phyloP scores from a whole-genome alignment of 2,329 filamentous ascomycete genomes.

The Rutstroemia sp. region DNA sequence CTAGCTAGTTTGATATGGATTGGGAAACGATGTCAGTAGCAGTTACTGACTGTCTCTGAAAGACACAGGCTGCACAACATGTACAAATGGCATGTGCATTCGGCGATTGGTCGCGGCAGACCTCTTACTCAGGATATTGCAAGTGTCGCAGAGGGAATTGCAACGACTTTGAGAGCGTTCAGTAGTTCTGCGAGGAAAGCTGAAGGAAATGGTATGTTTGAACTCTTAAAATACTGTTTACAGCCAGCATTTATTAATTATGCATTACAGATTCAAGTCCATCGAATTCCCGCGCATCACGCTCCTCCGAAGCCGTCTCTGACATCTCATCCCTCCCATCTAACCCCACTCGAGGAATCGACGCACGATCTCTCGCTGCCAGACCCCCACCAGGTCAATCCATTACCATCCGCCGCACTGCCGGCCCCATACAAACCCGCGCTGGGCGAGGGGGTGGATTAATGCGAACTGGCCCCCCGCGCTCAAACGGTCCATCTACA shows the following conservation, averaged over 20 bases:
- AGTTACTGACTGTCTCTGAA: neutral
- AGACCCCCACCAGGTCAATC: constrained; percentile 16
- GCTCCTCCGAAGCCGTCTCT: constrained; percentile 19
- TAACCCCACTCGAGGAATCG: constrained; percentile 22
- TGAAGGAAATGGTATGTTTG: constrained; percentile 14
- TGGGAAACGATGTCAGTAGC: neutral
- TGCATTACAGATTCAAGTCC: neutral
- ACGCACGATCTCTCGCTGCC: constrained; percentile 29
- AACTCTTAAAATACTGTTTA: neutral
- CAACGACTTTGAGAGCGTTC: constrained; percentile 28
- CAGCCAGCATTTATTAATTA: neutral
- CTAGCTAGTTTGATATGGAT: neutral
- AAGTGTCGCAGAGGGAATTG: constrained; percentile 28
- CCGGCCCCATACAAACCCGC: constrained; percentile 8
- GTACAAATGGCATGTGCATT: constrained; percentile 31
- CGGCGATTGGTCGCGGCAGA: constrained; percentile 26
- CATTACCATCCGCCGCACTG: constrained; percentile 14
- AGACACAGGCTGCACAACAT: constrained; percentile 18
- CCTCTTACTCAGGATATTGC: constrained; percentile 23
- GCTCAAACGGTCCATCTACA: constrained; percentile 13
- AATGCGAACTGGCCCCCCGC: neutral
- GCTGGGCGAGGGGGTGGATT: neutral
- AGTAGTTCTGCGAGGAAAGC: constrained; percentile 21
- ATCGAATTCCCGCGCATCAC: constrained; percentile 10
- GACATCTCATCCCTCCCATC: constrained; percentile 24